Base-by-base conservation (phyloP, 2,329 filamentous ascomycete genomes). In the Diaporthe velutina region DNA sequence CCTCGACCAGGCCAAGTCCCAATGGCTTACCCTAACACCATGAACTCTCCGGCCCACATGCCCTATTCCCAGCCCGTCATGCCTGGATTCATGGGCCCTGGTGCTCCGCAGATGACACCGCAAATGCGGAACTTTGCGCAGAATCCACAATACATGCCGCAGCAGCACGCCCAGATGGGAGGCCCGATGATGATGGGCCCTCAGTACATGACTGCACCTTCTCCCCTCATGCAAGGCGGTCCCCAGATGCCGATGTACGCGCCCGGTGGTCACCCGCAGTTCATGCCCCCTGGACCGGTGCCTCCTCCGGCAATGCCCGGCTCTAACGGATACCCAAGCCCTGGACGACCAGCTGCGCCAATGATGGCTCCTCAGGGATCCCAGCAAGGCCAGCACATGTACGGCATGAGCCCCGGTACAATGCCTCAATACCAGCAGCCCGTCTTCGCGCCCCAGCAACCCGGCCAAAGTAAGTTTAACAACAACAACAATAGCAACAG, bases 341-440 rank as follows among this genome's bases (percentile, higher is more conserved):
- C 96, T 1, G 92, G 95, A 73, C 91, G 95, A 64, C 92, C 93
- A 38, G 83, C 87, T 28, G 95, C 97, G 17, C 93, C 95, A 2
- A 95, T 97, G 92, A 98, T 98, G 96, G 94, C 93, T 80, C 96
- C 96, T 78, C 95, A 98, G 85, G 95, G 95, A 73, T 98, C 96
- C 38, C 96, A 98, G 80, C 96, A 98, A 83, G 95, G 96, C 54
- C 95, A 97, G 81, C 91, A 86, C 80, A 91, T 87, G 85, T 96
- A 90, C 87, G 93, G 90, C 77, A 94, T 96, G 92, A 94, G 92
- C 79, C 93, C 93, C 57, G 92, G 88, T 71, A 73, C 70, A 22
- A 89, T 93, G 83, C 93, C 93, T 81, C 74, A 71, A 38, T 94
- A 93, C 80, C 93, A 92, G 80, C 94, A 95, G 81, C 93, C 93